Percentiles rank a stretch among this genome's conserved stretches.
These are phyloP conservation scores for Fusarium redolens DNA, from an alignment of 2,329 filamentous ascomycete species.

Conservation along the genomic window DNA sequence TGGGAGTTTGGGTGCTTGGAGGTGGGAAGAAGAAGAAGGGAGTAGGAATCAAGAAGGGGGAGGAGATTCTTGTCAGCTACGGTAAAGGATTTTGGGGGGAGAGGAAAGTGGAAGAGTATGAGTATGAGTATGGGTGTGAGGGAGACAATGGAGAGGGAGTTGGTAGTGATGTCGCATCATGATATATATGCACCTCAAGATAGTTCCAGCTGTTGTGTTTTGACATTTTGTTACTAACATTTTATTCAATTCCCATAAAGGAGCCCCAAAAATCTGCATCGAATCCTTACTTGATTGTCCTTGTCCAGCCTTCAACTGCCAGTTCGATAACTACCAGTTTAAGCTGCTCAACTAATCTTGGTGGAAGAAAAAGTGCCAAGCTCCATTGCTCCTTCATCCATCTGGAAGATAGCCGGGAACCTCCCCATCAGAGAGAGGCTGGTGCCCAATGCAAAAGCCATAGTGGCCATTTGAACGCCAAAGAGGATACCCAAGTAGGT, in stretches of 20 bases:
- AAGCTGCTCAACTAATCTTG: too few species aligned
- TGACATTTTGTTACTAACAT: not conserved
- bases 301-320: not conserved
- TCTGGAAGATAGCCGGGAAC: too few species aligned
- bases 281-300: not conserved
- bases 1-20: slow-evolving; percentile 67
- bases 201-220: not conserved
- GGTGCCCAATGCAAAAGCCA: too few species aligned
- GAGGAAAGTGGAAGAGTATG: slow-evolving; percentile 44
- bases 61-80: slow-evolving; percentile 75
- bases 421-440: too few species aligned
- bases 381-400: too few species aligned
- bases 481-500: too few species aligned
- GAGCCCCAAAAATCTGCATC: not conserved
- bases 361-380: too few species aligned
- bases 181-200: not conserved
- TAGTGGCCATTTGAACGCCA: too few species aligned
- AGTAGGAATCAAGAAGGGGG: slow-evolving; percentile 64
- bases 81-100: slow-evolving; percentile 74
- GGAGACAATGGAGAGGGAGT: not conserved
- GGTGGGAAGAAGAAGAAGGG: slow-evolving; percentile 35
- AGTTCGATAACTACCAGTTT: not conserved
- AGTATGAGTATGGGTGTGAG: slow-evolving; percentile 17
- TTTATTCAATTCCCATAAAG: accelerated
- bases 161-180: not conserved